Evolutionary conservation across 2,329 filamentous ascomycete genomes (phyloP).

Genomic region (Pyricularia pennisetigena): DNA sequence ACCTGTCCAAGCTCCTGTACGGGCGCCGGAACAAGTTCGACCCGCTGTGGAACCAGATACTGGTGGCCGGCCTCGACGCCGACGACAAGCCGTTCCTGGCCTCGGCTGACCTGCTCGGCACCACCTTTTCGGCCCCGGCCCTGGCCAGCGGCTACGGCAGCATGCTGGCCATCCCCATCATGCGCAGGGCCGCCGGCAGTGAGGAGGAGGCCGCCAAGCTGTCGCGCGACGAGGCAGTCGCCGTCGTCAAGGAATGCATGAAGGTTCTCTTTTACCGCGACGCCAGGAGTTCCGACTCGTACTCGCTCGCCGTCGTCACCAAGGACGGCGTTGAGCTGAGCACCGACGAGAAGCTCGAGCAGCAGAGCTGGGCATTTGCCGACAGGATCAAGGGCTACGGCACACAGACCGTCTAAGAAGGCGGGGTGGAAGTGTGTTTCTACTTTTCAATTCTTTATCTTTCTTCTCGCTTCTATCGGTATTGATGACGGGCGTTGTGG

Average conservation of each 20-base stretch:
- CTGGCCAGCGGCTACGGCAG: conserved; percentile 90
- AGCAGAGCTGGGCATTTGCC: conserved; percentile 97
- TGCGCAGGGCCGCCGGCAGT: conserved; percentile 75
- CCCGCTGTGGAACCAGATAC: conserved; percentile 91
- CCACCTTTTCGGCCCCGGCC: conserved; percentile 78
- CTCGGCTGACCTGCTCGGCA: conserved; percentile 83
- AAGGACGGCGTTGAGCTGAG: conserved; percentile 80
- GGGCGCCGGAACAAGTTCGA: conserved; percentile 91
- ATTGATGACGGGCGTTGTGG: not conserved
- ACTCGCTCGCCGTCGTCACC: conserved; percentile 84
- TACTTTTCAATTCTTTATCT: not conserved
- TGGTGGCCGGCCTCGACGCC: conserved; percentile 82
- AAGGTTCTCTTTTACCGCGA: conserved; percentile 98
- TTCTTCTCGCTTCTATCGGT: too few species aligned
- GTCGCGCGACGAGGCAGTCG: conserved; percentile 67
- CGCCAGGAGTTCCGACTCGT: conserved; percentile 82
- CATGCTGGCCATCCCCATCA: conserved; percentile 84
- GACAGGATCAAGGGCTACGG: conserved; percentile 93
- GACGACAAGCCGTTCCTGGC: conserved; percentile 79
- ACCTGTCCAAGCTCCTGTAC: conserved; percentile 93
- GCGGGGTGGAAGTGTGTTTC: not conserved
- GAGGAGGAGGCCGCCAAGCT: conserved; percentile 67
- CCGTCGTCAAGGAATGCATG: conserved; percentile 85
- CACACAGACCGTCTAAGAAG: conserved; percentile 57
- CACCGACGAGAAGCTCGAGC: conserved; percentile 79